phyloP scores from a whole-genome alignment of 2,329 filamentous ascomycete genomes.

The Torrubiellomyces zombiae region DNA sequence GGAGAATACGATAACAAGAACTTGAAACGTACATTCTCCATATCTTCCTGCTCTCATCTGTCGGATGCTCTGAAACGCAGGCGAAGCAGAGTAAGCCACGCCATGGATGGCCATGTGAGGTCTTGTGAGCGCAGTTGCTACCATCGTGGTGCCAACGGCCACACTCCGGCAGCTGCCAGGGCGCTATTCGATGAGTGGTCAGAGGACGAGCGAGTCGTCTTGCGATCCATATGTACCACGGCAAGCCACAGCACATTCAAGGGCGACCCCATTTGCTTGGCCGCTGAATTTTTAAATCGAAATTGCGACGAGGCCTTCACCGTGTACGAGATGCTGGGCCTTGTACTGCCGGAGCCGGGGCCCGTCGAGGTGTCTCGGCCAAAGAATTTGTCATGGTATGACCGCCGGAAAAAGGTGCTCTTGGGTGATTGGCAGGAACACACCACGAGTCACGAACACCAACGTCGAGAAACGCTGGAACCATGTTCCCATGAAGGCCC shows the following conservation, averaged over 20 bases:
- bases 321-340: conserved; percentile 11
- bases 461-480: conserved; percentile 39
- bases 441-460: conserved; percentile 36
- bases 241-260: conserved; percentile 22
- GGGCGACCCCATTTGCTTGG: conserved; percentile 29
- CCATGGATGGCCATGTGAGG: conserved; percentile 4
- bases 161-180: no score
- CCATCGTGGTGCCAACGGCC: conserved; percentile 1
- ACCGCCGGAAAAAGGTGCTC: conserved; percentile 36
- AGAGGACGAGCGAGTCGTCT: conserved; percentile 29
- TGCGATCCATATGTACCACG: conserved; percentile 29
- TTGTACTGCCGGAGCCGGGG: conserved; percentile 10
- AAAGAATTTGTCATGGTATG: conserved; percentile 36
- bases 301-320: conserved; percentile 33
- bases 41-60: conserved; percentile 17
- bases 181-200: conserved; percentile 23
- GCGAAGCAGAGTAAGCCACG: conserved; percentile 6
- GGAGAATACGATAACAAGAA: conserved; percentile 39
- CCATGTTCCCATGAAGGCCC: conserved; percentile 55
- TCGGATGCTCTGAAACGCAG: conserved; percentile 16
- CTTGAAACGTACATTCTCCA: conserved; percentile 35
- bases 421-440: conserved; percentile 38
- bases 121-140: conserved; percentile 28
- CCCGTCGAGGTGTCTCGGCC: conserved; percentile 16
- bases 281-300: conserved; percentile 31